These are phyloP conservation scores for Ogataea hybrid DNA, from an alignment of 1,139 yeast genomes.

Conservation along the genomic window DNA sequence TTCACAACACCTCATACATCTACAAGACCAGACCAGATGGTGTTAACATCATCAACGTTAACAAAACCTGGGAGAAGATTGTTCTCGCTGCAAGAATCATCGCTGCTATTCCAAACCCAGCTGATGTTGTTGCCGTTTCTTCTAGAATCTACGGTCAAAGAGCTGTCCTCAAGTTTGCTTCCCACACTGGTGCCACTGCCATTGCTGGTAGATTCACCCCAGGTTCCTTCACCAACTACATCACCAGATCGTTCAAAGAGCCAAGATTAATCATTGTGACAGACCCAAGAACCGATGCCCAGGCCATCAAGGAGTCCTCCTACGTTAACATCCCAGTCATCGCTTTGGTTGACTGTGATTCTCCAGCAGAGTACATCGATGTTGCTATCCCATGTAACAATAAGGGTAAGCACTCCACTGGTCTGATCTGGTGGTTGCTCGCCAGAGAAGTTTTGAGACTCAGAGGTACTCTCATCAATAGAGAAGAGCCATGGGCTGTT, in stretches of 20 bases:
- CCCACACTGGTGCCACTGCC: slow-evolving; percentile 99
- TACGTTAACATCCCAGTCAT: slow-evolving; percentile 99
- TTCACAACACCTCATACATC: slow-evolving; percentile 99
- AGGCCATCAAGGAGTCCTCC: slow-evolving; percentile 99
- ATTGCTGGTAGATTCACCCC: slow-evolving; percentile 99
- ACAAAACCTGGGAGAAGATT: slow-evolving; percentile 99
- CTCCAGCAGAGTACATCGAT: slow-evolving; percentile 98
- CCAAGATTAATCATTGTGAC: slow-evolving; percentile 99
- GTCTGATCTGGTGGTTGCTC: slow-evolving; percentile 99
- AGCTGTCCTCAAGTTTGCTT: slow-evolving; percentile 99
- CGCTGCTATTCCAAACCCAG: slow-evolving; percentile 98
- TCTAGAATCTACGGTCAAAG: slow-evolving; percentile 99
- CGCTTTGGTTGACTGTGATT: slow-evolving; percentile 98
- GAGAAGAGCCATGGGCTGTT: slow-evolving; percentile 97
- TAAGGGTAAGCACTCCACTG: slow-evolving; percentile 99
- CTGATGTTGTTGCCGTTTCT: slow-evolving; percentile 98
- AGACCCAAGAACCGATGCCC: slow-evolving; percentile 99
- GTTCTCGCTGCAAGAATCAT: slow-evolving; percentile 99
- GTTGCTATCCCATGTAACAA: slow-evolving; percentile 99
- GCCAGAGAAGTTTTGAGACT: slow-evolving; percentile 99
- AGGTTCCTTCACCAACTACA: slow-evolving; percentile 99
- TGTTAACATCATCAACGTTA: slow-evolving; percentile 96
- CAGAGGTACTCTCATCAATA: slow-evolving; percentile 97
- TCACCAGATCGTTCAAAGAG: slow-evolving; percentile 99
- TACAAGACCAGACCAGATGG: slow-evolving; percentile 99